phyloP scores from a whole-genome alignment of 1,284 basidiomycete genomes.

The Heliocybe sulcata region DNA sequence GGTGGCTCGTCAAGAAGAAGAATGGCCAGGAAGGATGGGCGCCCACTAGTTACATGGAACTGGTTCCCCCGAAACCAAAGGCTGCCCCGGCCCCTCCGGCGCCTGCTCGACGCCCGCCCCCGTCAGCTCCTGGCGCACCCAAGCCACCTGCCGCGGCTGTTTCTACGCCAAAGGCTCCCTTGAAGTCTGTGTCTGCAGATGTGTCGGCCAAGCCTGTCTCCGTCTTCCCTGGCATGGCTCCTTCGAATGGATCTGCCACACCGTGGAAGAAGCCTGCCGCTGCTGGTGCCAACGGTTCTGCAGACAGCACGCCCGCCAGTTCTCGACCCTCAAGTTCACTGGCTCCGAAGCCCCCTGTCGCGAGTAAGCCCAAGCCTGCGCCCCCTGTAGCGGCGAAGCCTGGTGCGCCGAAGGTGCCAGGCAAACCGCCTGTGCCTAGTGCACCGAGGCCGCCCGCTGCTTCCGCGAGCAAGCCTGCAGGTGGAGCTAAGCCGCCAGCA shows the following conservation, averaged over 20 bases:
- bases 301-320: slow-evolving; percentile 38
- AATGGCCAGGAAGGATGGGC: slow-evolving; percentile 87
- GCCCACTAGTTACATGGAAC: slow-evolving; percentile 89
- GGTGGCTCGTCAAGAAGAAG: slow-evolving; percentile 97
- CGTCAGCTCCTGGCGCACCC: slow-evolving; percentile 26
- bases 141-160: slow-evolving; percentile 31
- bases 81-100: slow-evolving; percentile 58
- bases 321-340: slow-evolving; percentile 50
- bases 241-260: slow-evolving; percentile 57
- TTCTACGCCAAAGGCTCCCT: slow-evolving; percentile 22
- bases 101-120: slow-evolving; percentile 51
- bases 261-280: slow-evolving; percentile 64
- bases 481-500: slow-evolving; percentile 25
- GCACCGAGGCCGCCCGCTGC: slow-evolving; percentile 14
- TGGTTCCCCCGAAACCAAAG: slow-evolving; percentile 57
- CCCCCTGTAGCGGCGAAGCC: slow-evolving; percentile 25
- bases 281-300: slow-evolving; percentile 22
- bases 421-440: slow-evolving; percentile 54
- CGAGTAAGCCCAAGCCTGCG: slow-evolving; percentile 37
- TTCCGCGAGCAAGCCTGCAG: slow-evolving; percentile 15
- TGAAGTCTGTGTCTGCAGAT: slow-evolving; percentile 43
- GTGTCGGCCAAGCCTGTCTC: slow-evolving; percentile 61
- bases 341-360: slow-evolving; percentile 40
- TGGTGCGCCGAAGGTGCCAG: slow-evolving; percentile 29
- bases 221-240: slow-evolving; percentile 65